A percentile compares a stretch with the other conserved stretches of the same genome.
Conservation (phyloP, 495 filamentous ascomycete species). For the Penicillium herquei region DNA sequence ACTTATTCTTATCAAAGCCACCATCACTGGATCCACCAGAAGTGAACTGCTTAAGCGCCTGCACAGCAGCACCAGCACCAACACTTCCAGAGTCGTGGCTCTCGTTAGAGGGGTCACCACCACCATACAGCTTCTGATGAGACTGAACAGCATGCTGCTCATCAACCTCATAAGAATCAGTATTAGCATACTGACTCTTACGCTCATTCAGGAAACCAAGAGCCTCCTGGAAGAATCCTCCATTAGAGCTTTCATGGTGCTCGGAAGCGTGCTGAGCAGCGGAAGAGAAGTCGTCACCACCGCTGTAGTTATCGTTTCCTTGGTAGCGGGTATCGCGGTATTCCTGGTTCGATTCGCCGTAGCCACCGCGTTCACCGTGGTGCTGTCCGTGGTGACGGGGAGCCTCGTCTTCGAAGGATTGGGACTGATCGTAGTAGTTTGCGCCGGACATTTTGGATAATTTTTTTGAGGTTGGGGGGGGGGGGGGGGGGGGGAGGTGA, state of each 20-base stretch:
- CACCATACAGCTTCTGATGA: slow-evolving; percentile 57
- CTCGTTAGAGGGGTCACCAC: slow-evolving; percentile 22
- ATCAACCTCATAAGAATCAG: slow-evolving; percentile 46
- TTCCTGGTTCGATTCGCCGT: slow-evolving; percentile 2
- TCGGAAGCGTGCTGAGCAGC: slow-evolving; percentile 48
- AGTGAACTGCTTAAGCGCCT: slow-evolving; percentile 67
- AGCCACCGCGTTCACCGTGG: slow-evolving; percentile 7
- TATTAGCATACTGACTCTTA: slow-evolving; percentile 24
- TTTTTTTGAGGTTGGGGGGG: background rate
- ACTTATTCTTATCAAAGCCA: slow-evolving; percentile 53
- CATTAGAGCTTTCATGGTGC: slow-evolving; percentile 37
- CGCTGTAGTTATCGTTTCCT: slow-evolving; percentile 7
- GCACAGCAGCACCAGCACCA: slow-evolving; percentile 63
- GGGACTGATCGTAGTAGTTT: slow-evolving; percentile 20
- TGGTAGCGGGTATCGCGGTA: slow-evolving; percentile 21
- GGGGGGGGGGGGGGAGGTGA: background rate
- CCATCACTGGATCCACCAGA: slow-evolving; percentile 31
- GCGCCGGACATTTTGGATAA: slow-evolving; percentile 8
- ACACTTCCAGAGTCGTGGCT: slow-evolving; percentile 41
- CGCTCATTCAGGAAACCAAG: slow-evolving; percentile 48
- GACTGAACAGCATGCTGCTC: slow-evolving; percentile 54
- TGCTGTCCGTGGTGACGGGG: slow-evolving; percentile 4
- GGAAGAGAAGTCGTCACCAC: slow-evolving; percentile 42
- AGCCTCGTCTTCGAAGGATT: slow-evolving; percentile 10
- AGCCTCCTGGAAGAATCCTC: slow-evolving; percentile 47